Evolutionary conservation across 179 eudicot genomes (phyloP).

Genomic region (Amaranthus tricolor): DNA sequence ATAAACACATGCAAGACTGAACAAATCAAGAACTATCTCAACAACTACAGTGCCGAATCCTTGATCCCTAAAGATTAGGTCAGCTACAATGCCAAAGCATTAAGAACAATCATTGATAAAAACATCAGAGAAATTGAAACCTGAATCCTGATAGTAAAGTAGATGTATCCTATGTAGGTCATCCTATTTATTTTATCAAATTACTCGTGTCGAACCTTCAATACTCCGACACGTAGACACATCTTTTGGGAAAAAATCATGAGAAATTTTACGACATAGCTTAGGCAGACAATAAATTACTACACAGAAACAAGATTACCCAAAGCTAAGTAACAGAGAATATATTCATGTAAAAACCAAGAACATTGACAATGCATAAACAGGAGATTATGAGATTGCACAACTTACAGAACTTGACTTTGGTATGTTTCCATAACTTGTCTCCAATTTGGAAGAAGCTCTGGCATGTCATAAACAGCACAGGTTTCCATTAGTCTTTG

Average conservation of each 20-base stretch:
- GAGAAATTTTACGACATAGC: too few species aligned
- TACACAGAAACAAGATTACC: too few species aligned
- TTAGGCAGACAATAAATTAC: too few species aligned
- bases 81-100: too few species aligned
- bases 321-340: neutral
- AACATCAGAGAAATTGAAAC: neutral
- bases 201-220: too few species aligned
- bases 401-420: slow-evolving; percentile 48
- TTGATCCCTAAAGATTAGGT: too few species aligned
- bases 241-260: too few species aligned
- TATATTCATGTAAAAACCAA: neutral
- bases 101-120: neutral
- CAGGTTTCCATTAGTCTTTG: neutral
- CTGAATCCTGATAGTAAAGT: neutral
- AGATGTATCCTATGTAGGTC: too few species aligned
- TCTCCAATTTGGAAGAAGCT: slow-evolving; percentile 68
- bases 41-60: neutral
- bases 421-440: slow-evolving; percentile 57
- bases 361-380: neutral
- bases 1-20: neutral
- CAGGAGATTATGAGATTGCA: neutral
- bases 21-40: neutral
- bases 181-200: too few species aligned
- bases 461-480: slow-evolving; percentile 38
- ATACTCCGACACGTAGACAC: too few species aligned